Evolutionary conservation across 768 basidiomycete genomes (phyloP), one percentile per base, ranked within the genome.

Genomic region (Antrodiella citrinella): DNA sequence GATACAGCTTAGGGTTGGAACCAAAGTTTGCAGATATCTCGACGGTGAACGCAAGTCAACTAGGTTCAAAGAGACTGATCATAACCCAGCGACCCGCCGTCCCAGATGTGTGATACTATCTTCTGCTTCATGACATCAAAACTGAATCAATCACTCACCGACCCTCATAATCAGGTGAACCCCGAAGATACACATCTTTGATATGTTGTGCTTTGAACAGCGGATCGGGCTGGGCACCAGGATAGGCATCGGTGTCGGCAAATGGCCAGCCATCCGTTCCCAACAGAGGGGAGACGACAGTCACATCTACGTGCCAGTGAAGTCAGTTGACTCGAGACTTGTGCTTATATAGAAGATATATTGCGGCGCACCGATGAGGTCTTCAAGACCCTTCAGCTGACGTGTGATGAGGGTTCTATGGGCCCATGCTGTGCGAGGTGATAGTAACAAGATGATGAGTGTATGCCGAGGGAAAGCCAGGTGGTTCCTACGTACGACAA

Each of bases 321-420:
- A 4, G 18, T 50, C 5, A 44, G 12, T 11, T 23, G 9, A n/a
- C n/a, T n/a, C n/a, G n/a, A n/a, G n/a, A n/a, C n/a, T n/a, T n/a
- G n/a, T 25, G 23, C 13, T 38, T 13, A 30, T 39, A 15, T 7
- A 19, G 5, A 5, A n/a, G 10, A 22, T 43, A 18, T 9, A 5
- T 43, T 5, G 19, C 41, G 23, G 71, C 86, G 62, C 55, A 90
- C 92, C 72, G 52, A 99, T 80, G 53, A 89, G 69, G 21, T 84
- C 75, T 55, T 98, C 87, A 20, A 99, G 74, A 1, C 94, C 93
- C 65, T 99, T 99, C 59, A 98, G 76, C 67, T 91, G 83, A 56
- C 94, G 77, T 3, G 86, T 73, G 58, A 98, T 96, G 54, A 96
- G 72, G 3, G 93, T 80, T 56, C 95, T 77, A 21, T 91, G 91